These are phyloP conservation scores for Tuber microsphaerosporum DNA, from an alignment of 495 filamentous ascomycete species.

Conservation along the genomic window DNA sequence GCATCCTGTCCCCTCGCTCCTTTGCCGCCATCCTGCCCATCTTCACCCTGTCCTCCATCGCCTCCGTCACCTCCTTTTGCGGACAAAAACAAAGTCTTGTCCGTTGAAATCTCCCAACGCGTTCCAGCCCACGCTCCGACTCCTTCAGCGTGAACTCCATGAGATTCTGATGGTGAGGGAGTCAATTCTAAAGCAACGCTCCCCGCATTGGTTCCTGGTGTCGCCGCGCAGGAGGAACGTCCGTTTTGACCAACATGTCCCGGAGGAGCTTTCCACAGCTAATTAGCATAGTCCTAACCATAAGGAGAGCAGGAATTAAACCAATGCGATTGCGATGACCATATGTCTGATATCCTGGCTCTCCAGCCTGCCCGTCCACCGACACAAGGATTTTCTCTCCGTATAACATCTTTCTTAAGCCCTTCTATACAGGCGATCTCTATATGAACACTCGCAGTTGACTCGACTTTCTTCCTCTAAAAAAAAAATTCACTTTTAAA, in stretches of 20 bases:
- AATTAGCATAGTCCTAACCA: not conserved
- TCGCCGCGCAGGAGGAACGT: conserved; percentile 10
- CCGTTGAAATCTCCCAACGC: conserved; percentile 36
- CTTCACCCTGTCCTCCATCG: conserved; percentile 42
- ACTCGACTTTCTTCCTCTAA: not conserved
- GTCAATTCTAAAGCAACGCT: conserved; percentile 15
- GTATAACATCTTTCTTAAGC: not conserved
- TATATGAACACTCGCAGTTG: not conserved
- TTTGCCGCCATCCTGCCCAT: conserved; percentile 40
- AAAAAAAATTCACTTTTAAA: not conserved
- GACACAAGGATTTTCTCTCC: conserved; percentile 18
- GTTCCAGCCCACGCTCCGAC: conserved; percentile 22
- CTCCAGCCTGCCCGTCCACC: conserved; percentile 12
- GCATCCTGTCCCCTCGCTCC: conserved; percentile 39
- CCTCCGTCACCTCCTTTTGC: conserved; percentile 43
- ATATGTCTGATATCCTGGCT: conserved; percentile 14
- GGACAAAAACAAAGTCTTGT: conserved; percentile 37
- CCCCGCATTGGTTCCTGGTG: conserved; percentile 14
- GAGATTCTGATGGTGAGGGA: conserved; percentile 3
- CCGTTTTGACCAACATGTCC: conserved; percentile 15
- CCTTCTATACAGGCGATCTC: not conserved
- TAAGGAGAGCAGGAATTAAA: not conserved
- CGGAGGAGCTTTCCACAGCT: conserved; percentile 14
- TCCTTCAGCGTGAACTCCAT: conserved; percentile 15
- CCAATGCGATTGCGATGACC: conserved; percentile 13